Percentiles rank a stretch among this genome's conserved stretches.
Conservation (phyloP, 768 basidiomycete genomes). For the Mycena pura region DNA sequence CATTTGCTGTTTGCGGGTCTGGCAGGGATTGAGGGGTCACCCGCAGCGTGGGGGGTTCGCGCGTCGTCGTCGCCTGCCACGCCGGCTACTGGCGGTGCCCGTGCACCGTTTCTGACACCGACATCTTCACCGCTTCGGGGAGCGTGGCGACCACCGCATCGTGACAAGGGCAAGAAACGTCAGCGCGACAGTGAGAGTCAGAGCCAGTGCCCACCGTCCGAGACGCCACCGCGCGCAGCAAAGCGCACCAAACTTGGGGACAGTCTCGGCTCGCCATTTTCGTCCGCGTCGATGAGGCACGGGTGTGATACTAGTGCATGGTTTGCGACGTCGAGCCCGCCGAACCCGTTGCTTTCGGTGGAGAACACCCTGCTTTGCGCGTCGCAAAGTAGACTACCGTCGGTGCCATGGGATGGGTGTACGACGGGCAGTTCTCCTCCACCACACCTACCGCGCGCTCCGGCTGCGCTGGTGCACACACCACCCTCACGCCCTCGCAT, state of each 20-base stretch:
- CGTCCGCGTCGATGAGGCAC: conserved; percentile 19
- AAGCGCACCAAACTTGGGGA: neutral
- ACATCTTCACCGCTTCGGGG: conserved; percentile 7
- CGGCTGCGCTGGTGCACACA: too few species aligned
- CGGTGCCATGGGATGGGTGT: neutral
- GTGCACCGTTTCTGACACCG: conserved; percentile 19
- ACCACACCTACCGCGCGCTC: too few species aligned
- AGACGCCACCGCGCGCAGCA: neutral
- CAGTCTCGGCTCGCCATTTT: conserved; percentile 17
- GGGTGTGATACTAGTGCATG: conserved; percentile 7
- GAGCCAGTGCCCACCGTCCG: too few species aligned
- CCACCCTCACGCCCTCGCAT: too few species aligned
- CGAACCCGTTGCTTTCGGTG: conserved; percentile 11
- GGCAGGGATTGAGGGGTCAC: conserved; percentile 36
- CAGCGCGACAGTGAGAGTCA: neutral
- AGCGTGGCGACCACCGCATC: neutral
- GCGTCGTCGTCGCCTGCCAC: conserved; percentile 25
- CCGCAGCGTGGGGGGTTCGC: conserved; percentile 36
- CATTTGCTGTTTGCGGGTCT: conserved; percentile 58
- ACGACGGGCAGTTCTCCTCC: neutral
- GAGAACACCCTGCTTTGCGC: conserved; percentile 13
- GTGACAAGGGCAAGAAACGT: conserved; percentile 19
- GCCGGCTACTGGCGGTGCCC: neutral
- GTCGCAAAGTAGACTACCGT: conserved; percentile 8
- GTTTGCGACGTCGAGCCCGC: conserved; percentile 9